Percentiles rank a stretch among this genome's conserved stretches.
Evolutionary conservation across 495 filamentous ascomycete genomes (phyloP).

Genomic region (Peziza echinospora): DNA sequence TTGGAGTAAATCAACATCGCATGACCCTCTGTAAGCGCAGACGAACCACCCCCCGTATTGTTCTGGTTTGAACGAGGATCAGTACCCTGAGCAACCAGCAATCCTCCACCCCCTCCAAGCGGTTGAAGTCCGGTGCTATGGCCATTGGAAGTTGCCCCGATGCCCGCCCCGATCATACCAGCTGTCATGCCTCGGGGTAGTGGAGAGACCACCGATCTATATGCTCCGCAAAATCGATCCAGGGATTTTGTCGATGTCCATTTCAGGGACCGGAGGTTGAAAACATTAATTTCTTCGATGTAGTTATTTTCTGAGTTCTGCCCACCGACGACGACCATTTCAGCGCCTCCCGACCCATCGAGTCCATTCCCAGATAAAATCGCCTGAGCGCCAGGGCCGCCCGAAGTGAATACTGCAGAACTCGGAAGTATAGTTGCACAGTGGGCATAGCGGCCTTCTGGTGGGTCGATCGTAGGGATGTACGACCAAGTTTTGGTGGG

Average conservation of each 20-base stretch:
- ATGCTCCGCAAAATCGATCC: conserved; percentile 82
- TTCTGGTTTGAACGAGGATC: conserved; percentile 3
- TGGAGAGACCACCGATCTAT: conserved; percentile 82
- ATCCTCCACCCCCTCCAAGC: conserved; percentile 22
- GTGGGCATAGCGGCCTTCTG: conserved; percentile 89
- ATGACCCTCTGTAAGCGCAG: conserved; percentile 34
- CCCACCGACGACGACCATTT: conserved; percentile 93
- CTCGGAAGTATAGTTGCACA: conserved; percentile 86
- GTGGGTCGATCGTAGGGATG: conserved; percentile 53
- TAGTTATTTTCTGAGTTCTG: conserved; percentile 97
- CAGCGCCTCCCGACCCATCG: conserved; percentile 77
- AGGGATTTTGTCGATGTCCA: conserved; percentile 76
- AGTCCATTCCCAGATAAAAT: conserved; percentile 36
- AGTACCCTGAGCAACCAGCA: neutral
- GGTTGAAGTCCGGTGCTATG: conserved; percentile 18
- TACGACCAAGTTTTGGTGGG: conserved; percentile 64
- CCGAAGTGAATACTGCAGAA: conserved; percentile 61
- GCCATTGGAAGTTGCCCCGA: neutral
- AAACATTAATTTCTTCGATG: conserved; percentile 94
- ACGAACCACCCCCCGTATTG: neutral
- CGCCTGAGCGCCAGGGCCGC: conserved; percentile 36
- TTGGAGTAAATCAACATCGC: conserved; percentile 98
- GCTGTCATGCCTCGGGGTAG: conserved; percentile 36
- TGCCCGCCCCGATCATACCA: conserved; percentile 42
- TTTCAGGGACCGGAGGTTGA: conserved; percentile 87